These are phyloP conservation scores for Copromyces sp. DNA, from an alignment of 495 filamentous ascomycete species.

Conservation along the genomic window DNA sequence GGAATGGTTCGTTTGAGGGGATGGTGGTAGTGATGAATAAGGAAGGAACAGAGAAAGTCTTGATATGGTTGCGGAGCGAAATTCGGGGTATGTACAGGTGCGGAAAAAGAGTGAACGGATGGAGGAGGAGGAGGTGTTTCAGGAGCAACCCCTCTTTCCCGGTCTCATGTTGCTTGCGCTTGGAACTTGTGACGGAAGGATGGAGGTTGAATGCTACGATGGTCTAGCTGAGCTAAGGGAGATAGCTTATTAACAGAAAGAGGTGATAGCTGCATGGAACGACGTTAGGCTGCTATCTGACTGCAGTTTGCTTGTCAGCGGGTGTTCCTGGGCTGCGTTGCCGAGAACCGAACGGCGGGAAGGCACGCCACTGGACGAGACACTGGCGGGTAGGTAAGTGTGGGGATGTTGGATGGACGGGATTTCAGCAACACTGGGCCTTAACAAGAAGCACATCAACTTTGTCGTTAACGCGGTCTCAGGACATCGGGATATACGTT, in stretches of 20 bases:
- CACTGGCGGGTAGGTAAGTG: background rate
- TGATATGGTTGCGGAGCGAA: background rate
- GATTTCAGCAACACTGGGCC: background rate
- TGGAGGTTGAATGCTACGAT: background rate
- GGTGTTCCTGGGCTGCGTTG: background rate
- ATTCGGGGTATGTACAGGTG: background rate
- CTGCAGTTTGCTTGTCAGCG: background rate
- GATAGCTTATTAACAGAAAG: background rate
- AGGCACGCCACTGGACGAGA: background rate
- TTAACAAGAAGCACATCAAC: background rate
- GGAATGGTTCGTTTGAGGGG: background rate
- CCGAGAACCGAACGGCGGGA: background rate
- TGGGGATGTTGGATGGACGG: background rate
- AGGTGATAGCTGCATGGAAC: background rate
- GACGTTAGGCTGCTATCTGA: background rate
- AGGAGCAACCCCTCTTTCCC: background rate
- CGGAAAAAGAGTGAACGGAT: background rate
- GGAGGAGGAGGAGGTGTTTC: background rate
- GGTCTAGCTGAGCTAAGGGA: background rate
- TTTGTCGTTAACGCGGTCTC: background rate
- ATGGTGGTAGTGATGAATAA: background rate
- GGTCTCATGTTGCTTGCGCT: background rate
- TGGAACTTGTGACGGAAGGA: background rate
- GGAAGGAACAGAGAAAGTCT: background rate
- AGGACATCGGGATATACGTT: no score